These are phyloP conservation scores for Candida boidinii DNA, from an alignment of 805 yeast genomes.

Conservation along the genomic window DNA sequence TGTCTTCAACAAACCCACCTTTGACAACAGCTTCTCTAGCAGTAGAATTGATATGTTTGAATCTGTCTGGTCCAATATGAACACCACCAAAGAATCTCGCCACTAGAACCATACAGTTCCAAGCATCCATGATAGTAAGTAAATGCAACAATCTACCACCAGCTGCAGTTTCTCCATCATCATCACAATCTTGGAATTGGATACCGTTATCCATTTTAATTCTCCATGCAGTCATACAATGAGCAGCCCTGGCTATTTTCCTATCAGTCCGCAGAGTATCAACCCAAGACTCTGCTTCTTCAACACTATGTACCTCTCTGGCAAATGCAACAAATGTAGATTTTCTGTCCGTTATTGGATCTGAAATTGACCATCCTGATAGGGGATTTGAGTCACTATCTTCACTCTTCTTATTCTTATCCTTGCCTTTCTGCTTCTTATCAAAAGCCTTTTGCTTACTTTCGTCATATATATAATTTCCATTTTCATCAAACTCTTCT, in stretches of 20 bases:
- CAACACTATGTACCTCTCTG: constrained; percentile 49
- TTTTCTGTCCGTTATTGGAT: constrained; percentile 72
- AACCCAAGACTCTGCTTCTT: constrained; percentile 52
- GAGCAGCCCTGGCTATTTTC: constrained; percentile 59
- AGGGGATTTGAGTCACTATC: constrained; percentile 32
- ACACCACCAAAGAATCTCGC: constrained; percentile 91
- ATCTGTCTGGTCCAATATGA: constrained; percentile 87
- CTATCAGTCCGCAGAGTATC: constrained; percentile 51
- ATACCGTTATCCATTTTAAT: constrained; percentile 48
- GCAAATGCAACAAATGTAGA: constrained; percentile 82
- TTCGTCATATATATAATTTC: constrained; percentile 18
- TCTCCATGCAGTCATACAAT: constrained; percentile 85
- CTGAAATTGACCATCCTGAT: constrained; percentile 72
- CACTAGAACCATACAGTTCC: constrained; percentile 82
- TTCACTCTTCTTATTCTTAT: not conserved
- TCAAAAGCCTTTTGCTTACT: constrained; percentile 18
- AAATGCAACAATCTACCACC: constrained; percentile 81
- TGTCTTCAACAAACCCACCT: constrained; percentile 41
- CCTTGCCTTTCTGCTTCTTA: constrained; percentile 1
- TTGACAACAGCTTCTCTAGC: constrained; percentile 76
- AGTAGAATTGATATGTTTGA: constrained; percentile 84
- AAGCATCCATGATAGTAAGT: constrained; percentile 62
- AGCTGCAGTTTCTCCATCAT: constrained; percentile 96
- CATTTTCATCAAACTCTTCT: constrained; percentile 1
- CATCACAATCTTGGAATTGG: constrained; percentile 79